Conservation (phyloP, 768 basidiomycete species). For the Boletus coccyginus region DNA sequence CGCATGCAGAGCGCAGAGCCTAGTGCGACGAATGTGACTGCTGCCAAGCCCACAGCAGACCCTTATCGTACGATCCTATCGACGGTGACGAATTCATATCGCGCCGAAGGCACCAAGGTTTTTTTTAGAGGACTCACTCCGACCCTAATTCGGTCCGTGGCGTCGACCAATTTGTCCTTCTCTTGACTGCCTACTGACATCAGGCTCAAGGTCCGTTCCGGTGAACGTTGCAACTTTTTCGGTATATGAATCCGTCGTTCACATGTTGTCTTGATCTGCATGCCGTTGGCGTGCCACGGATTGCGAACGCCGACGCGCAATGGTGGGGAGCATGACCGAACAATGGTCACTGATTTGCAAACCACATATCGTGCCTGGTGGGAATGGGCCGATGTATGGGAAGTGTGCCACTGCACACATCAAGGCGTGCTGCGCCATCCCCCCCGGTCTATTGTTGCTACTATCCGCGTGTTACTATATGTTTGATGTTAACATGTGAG, state of each 20-base stretch:
- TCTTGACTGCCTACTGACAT: background rate
- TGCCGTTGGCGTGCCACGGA: background rate
- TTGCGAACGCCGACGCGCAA: background rate
- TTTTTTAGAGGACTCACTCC: conserved; percentile 79
- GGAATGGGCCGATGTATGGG: background rate
- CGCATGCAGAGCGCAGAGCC: conserved; percentile 61
- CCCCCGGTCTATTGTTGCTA: background rate
- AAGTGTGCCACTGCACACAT: background rate
- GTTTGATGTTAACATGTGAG: background rate
- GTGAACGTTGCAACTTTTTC: conserved; percentile 85
- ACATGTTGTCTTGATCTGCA: conserved; percentile 25
- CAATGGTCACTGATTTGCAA: background rate
- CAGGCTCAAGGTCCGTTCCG: conserved; percentile 59
- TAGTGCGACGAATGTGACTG: background rate
- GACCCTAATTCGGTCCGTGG: conserved; percentile 67
- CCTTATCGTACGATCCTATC: conserved; percentile 60
- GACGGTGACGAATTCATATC: conserved; percentile 59
- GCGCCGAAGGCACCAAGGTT: conserved; percentile 60
- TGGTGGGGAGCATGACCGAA: background rate
- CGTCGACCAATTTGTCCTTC: background rate
- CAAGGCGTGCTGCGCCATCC: background rate
- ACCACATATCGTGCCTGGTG: background rate
- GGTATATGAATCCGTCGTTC: conserved; percentile 64
- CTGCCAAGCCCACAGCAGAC: conserved; percentile 25
- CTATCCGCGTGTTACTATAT: background rate